These are phyloP conservation scores for Artemisia tridentata DNA, from an alignment of 129 eudicot genomes.

Conservation along the genomic window DNA sequence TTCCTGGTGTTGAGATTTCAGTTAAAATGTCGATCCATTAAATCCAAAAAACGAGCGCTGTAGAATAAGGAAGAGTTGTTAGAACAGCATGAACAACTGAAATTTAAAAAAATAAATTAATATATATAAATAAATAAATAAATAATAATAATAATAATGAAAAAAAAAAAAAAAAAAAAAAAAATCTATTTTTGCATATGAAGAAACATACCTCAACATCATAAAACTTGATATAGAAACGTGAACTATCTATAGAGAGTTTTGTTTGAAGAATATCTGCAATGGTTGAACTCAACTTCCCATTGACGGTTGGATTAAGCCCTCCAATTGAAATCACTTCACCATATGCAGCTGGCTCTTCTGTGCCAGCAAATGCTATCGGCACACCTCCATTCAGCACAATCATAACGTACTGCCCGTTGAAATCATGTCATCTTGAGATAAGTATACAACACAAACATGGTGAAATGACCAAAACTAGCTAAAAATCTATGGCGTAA, in stretches of 20 bases:
- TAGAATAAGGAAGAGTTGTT: constrained; percentile 13
- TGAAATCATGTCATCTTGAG: constrained; percentile 1
- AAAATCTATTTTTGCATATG: neutral
- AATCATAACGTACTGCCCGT: constrained; percentile 78
- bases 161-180: neutral
- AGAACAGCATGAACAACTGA: neutral
- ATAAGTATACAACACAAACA: neutral
- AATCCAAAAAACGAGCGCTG: constrained; percentile 75
- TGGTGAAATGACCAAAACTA: neutral
- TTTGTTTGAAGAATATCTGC: constrained; percentile 79
- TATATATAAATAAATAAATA: no score
- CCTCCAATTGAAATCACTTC: constrained; percentile 89
- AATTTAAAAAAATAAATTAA: no score
- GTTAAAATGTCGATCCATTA: constrained; percentile 81
- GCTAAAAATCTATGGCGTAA: neutral
- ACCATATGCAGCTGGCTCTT: constrained; percentile 92
- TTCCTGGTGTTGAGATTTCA: constrained; percentile 12
- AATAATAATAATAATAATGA: no score
- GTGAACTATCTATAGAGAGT: constrained; percentile 60
- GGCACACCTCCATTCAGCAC: constrained; percentile 79
- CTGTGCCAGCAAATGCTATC: constrained; percentile 75
- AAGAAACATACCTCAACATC: constrained; percentile 53
- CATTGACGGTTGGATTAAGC: constrained; percentile 72
- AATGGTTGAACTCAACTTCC: constrained; percentile 75
- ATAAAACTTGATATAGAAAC: constrained; percentile 84